Evolutionary conservation across 805 yeast species (phyloP).

Genomic region (Metschnikowia reukaufii): DNA sequence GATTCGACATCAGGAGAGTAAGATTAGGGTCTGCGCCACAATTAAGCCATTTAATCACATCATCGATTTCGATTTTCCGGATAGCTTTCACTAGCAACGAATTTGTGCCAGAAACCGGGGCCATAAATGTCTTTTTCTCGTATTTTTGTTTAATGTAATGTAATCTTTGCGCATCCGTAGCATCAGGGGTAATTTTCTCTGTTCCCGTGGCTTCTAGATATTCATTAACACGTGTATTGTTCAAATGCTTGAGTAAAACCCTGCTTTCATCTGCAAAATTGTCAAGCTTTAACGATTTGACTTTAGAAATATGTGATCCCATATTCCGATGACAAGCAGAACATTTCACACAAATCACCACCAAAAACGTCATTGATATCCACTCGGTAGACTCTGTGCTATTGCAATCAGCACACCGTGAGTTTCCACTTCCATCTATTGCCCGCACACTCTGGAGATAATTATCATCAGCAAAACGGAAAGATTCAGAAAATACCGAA

Average conservation of each 20-base stretch:
- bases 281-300: constrained; percentile 77
- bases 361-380: constrained; percentile 75
- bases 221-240: constrained; percentile 56
- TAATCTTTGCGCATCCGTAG: constrained; percentile 49
- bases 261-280: constrained; percentile 60
- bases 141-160: constrained; percentile 70
- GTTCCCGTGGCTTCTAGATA: constrained; percentile 54
- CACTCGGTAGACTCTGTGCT: constrained; percentile 69
- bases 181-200: constrained; percentile 28
- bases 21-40: constrained; percentile 50
- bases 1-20: constrained; percentile 33
- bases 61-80: constrained; percentile 47
- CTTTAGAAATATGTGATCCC: constrained; percentile 79
- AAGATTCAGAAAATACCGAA: constrained; percentile 28
- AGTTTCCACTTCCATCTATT: constrained; percentile 52
- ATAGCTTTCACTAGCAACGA: constrained; percentile 52
- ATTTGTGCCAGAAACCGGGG: constrained; percentile 22
- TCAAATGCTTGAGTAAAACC: constrained; percentile 49
- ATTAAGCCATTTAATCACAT: constrained; percentile 44
- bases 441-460: constrained; percentile 41
- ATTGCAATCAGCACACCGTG: constrained; percentile 78
- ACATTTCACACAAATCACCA: constrained; percentile 78
- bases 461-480: constrained; percentile 23
- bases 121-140: constrained; percentile 48
- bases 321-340: constrained; percentile 85